Percentiles rank a stretch among this genome's conserved stretches.
phyloP scores from a whole-genome alignment of 352 stramenopile species.

The Phytophthora aleatoria region DNA sequence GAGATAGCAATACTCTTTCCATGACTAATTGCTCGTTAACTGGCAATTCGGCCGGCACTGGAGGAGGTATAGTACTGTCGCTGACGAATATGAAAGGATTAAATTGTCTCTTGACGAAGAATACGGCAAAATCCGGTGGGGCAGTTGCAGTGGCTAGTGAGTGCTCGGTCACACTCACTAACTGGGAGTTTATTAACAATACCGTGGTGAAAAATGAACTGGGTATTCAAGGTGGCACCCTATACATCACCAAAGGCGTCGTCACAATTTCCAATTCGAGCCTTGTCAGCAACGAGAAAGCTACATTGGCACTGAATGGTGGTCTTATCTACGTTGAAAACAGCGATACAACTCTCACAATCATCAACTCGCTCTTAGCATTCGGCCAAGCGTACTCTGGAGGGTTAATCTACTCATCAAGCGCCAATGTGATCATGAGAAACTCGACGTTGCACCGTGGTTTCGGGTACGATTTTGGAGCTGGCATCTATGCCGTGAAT shows the following conservation, averaged over 20 bases:
- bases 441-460: conserved; percentile 44
- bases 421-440: conserved; percentile 30
- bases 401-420: conserved; percentile 48
- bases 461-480: conserved; percentile 57
- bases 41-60: conserved; percentile 31
- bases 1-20: conserved; percentile 15
- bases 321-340: conserved; percentile 55
- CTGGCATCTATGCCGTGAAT: conserved; percentile 45
- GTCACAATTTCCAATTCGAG: conserved; percentile 33
- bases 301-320: conserved; percentile 33
- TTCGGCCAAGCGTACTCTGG: conserved; percentile 47
- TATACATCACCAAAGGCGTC: conserved; percentile 32
- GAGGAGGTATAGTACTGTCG: conserved; percentile 38
- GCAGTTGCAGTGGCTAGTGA: conserved; percentile 33
- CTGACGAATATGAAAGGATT: conserved; percentile 29
- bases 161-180: conserved; percentile 14
- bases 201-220: conserved; percentile 28
- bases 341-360: conserved; percentile 25
- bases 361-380: conserved; percentile 46
- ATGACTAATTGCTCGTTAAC: conserved; percentile 29
- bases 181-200: conserved; percentile 50
- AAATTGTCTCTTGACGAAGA: conserved; percentile 29
- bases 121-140: conserved; percentile 32
- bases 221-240: conserved; percentile 23
- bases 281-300: conserved; percentile 38